phyloP scores from a whole-genome alignment of 805 yeast genomes.

The Kuraishia piskuri region DNA sequence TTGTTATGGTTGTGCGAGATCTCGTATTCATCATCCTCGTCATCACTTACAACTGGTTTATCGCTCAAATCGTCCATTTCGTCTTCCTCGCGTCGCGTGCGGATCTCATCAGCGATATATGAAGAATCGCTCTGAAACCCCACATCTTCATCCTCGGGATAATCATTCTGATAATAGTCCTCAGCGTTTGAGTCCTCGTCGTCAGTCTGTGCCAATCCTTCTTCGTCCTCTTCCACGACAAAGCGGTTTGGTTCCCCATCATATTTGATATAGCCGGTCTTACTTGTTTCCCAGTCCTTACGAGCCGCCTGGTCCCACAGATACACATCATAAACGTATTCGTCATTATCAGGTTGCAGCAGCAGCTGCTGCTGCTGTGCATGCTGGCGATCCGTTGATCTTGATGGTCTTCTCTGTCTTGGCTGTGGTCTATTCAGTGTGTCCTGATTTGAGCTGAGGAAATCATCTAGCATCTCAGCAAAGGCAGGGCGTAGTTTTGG shows the following conservation, averaged over 20 bases:
- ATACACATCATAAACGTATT: conserved; percentile 90
- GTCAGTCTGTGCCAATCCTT: conserved; percentile 32
- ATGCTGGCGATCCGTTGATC: not conserved
- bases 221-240: conserved; percentile 30
- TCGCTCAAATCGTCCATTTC: conserved; percentile 6
- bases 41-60: conserved; percentile 25
- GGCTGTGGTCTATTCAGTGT: not conserved
- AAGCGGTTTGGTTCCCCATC: conserved; percentile 39
- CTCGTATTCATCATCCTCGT: conserved; percentile 27
- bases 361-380: not conserved
- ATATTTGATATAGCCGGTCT: conserved; percentile 44
- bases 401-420: conserved; percentile 1
- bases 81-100: conserved; percentile 6
- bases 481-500: conserved; percentile 49
- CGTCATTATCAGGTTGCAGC: conserved; percentile 29
- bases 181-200: conserved; percentile 90
- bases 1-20: conserved; percentile 23
- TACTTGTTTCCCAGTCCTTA: conserved; percentile 26
- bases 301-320: conserved; percentile 48
- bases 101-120: conserved; percentile 2
- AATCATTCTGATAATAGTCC: conserved; percentile 84
- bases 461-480: conserved; percentile 65
- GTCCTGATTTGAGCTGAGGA: conserved; percentile 27
- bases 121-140: conserved; percentile 9
- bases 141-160: conserved; percentile 83